Evolutionary conservation across 805 yeast species (phyloP).

Genomic region (Groenewaldozyma tartarivorans): DNA sequence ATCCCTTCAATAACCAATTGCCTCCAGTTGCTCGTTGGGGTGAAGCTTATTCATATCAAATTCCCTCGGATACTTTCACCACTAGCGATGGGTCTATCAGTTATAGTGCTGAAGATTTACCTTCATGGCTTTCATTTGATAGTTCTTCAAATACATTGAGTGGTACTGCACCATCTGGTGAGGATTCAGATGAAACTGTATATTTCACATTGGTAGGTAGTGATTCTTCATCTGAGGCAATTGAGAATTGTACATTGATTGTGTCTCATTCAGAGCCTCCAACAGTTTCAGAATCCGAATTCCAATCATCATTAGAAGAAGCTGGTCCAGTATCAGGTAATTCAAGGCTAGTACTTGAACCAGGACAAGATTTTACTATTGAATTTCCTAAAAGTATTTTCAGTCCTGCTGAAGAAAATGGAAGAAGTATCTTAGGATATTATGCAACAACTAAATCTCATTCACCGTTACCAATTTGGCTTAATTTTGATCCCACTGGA

Average conservation of each 20-base stretch:
- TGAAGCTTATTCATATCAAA: conserved; percentile 49
- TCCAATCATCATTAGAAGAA: conserved; percentile 44
- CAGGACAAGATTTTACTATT: conserved; percentile 58
- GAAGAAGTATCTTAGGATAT: conserved; percentile 48
- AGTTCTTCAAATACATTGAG: conserved; percentile 44
- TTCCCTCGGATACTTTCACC: conserved; percentile 62
- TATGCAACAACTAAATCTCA: conserved; percentile 76
- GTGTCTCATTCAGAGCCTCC: conserved; percentile 54
- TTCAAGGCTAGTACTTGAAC: conserved; percentile 62
- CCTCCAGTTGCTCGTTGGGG: conserved; percentile 81
- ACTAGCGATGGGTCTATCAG: conserved; percentile 35
- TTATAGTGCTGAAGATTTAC: conserved; percentile 52
- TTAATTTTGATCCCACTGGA: conserved; percentile 50
- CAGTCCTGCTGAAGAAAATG: conserved; percentile 27
- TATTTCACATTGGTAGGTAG: conserved; percentile 51
- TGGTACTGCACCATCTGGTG: conserved; percentile 48
- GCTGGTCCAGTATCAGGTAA: conserved; percentile 72
- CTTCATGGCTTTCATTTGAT: conserved; percentile 76
- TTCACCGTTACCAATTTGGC: conserved; percentile 89
- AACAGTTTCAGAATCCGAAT: conserved; percentile 31
- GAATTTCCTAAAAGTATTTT: conserved; percentile 58
- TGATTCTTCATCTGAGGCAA: conserved; percentile 38
- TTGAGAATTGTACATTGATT: conserved; percentile 45
- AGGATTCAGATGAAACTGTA: conserved; percentile 36
- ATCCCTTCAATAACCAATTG: conserved; percentile 73